These are phyloP conservation scores for Lichenothelia convexa DNA, from an alignment of 495 filamentous ascomycete genomes.

Conservation along the genomic window DNA sequence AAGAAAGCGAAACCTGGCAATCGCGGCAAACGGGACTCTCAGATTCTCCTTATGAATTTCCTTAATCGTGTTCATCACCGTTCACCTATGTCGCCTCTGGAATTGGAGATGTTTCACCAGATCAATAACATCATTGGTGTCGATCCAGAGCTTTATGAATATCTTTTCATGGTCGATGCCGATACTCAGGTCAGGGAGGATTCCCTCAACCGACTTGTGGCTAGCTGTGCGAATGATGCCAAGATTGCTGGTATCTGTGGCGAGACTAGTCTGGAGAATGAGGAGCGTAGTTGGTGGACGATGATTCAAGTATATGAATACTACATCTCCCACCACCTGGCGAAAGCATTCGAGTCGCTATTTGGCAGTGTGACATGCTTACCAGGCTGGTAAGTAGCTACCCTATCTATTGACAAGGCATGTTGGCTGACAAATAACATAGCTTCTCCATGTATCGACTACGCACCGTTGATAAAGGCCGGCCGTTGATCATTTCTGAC, in stretches of 20 bases:
- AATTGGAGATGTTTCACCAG: conserved; percentile 97
- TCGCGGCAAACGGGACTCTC: conserved; percentile 96
- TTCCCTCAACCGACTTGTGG: conserved; percentile 81
- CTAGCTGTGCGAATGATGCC: conserved; percentile 79
- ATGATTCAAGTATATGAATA: conserved; percentile 99
- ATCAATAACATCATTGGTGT: conserved; percentile 98
- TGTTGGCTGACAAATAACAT: not conserved
- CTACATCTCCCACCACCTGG: conserved; percentile 95
- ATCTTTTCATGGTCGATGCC: conserved; percentile 89
- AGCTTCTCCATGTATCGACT: conserved; percentile 99
- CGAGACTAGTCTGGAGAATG: conserved; percentile 84
- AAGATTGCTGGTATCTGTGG: conserved; percentile 84
- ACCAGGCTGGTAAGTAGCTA: conserved; percentile 82
- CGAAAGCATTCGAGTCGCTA: conserved; percentile 95
- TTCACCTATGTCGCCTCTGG: conserved; percentile 82
- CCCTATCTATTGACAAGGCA: not conserved
- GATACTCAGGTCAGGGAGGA: conserved; percentile 88
- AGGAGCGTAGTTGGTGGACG: conserved; percentile 78
- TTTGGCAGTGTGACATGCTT: conserved; percentile 96
- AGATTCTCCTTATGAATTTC: conserved; percentile 97
- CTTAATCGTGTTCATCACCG: conserved; percentile 97
- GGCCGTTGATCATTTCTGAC: conserved; percentile 85
- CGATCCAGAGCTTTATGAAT: conserved; percentile 97
- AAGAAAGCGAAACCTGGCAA: conserved; percentile 86
- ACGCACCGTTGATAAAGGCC: conserved; percentile 79